These are phyloP conservation scores for Hsuehochloa calcarea DNA, from an alignment of 176 grass and related monocot genomes.

Conservation along the genomic window DNA sequence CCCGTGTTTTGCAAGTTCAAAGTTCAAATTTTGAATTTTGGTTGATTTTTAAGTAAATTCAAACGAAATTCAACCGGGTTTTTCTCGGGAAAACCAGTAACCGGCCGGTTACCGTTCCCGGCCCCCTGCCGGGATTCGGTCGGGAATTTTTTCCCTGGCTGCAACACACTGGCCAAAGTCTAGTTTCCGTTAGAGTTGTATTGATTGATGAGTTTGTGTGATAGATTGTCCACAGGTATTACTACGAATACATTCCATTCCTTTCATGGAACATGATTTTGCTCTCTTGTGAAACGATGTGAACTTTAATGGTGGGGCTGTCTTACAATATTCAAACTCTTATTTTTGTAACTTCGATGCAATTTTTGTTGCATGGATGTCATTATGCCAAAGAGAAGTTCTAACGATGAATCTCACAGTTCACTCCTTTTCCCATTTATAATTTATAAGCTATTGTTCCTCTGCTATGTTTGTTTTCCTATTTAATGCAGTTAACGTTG, in stretches of 20 bases:
- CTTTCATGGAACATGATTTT: background rate
- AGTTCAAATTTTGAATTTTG: too few species aligned
- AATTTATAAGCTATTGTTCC: background rate
- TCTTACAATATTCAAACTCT: background rate
- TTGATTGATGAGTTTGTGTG: background rate
- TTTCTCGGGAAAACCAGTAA: too few species aligned
- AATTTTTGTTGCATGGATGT: background rate
- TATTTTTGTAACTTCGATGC: background rate
- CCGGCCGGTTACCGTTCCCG: too few species aligned
- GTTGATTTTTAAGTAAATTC: too few species aligned
- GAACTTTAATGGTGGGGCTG: background rate
- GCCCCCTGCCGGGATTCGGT: too few species aligned
- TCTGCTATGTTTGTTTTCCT: background rate
- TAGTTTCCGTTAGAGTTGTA: background rate
- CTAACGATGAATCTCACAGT: background rate
- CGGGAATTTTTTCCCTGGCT: too few species aligned
- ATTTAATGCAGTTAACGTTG: background rate
- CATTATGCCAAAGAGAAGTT: background rate
- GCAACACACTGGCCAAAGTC: background rate
- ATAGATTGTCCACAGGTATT: background rate
- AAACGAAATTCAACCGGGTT: too few species aligned
- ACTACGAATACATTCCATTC: background rate
- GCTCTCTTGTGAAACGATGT: background rate
- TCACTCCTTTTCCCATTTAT: background rate
- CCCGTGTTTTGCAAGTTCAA: too few species aligned